Conservation (phyloP, 306 rosid species). For the Sindora glabra region DNA sequence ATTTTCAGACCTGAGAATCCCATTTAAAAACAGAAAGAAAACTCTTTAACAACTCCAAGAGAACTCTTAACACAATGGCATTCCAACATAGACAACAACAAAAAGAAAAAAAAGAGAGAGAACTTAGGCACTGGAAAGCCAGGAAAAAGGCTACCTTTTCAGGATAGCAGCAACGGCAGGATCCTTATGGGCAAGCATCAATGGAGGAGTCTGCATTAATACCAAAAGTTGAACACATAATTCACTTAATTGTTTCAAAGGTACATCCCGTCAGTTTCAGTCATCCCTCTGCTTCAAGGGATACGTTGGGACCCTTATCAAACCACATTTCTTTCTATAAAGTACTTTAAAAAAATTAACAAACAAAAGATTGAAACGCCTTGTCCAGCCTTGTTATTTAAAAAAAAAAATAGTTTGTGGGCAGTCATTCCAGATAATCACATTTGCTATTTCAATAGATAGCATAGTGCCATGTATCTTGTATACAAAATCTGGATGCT, state of each 20-base stretch:
- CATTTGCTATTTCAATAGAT: not conserved
- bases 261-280: too few species aligned
- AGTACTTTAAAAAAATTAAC: constrained; percentile 13
- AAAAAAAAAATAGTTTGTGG: not conserved
- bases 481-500: constrained; percentile 1
- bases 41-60: constrained; percentile 3
- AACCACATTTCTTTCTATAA: constrained; percentile 8
- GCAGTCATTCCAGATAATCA: not conserved
- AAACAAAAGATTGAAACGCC: constrained; percentile 6
- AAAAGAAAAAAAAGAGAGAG: not conserved
- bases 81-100: constrained; percentile 1
- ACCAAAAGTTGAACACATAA: constrained; percentile 3
- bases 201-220: constrained; percentile 61
- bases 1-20: constrained; percentile 66
- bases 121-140: too few species aligned
- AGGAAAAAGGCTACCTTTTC: too few species aligned
- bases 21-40: not conserved
- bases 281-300: too few species aligned
- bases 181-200: constrained; percentile 56
- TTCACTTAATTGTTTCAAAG: too few species aligned
- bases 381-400: not conserved
- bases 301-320: too few species aligned
- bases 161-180: constrained; percentile 59
- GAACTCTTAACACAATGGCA: not conserved
- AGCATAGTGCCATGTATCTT: not conserved